Evolutionary conservation across 768 basidiomycete genomes (phyloP).

Genomic region (Lactifluus hygrophoroides): DNA sequence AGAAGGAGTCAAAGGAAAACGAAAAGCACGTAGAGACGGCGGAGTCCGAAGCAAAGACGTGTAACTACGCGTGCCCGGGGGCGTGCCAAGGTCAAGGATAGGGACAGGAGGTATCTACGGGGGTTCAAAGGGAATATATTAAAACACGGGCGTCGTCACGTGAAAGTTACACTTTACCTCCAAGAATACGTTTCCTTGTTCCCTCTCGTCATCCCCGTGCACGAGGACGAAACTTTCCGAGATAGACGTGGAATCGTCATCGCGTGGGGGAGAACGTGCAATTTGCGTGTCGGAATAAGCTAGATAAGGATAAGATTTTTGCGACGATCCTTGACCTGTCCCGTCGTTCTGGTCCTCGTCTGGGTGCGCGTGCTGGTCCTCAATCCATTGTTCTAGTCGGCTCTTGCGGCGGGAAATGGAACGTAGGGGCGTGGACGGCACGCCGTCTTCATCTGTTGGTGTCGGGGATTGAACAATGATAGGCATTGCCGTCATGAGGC

Average conservation of each 20-base stretch:
- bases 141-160: constrained; percentile 6
- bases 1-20: constrained; percentile 36
- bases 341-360: constrained; percentile 19
- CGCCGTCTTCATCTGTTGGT: constrained; percentile 18
- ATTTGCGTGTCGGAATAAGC: constrained; percentile 32
- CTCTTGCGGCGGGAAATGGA: constrained; percentile 32
- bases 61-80: constrained; percentile 28
- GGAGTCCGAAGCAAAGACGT: constrained; percentile 31
- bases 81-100: constrained; percentile 21
- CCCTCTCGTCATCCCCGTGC: constrained; percentile 26
- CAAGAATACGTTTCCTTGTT: constrained; percentile 3
- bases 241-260: constrained; percentile 29
- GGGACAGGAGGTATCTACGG: constrained; percentile 17
- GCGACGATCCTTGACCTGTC: constrained; percentile 21
- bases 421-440: constrained; percentile 17
- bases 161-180: constrained; percentile 7
- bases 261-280: constrained; percentile 24
- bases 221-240: constrained; percentile 37
- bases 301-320: constrained; percentile 34
- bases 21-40: constrained; percentile 35
- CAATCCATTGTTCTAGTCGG: constrained; percentile 38
- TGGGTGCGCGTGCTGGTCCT: constrained; percentile 30
- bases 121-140: constrained; percentile 9
- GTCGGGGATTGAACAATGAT: constrained; percentile 19
- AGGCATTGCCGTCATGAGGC: constrained; percentile 10